Conservation (phyloP, 257 asterid genomes). For the Galeopsis tetrahit region DNA sequence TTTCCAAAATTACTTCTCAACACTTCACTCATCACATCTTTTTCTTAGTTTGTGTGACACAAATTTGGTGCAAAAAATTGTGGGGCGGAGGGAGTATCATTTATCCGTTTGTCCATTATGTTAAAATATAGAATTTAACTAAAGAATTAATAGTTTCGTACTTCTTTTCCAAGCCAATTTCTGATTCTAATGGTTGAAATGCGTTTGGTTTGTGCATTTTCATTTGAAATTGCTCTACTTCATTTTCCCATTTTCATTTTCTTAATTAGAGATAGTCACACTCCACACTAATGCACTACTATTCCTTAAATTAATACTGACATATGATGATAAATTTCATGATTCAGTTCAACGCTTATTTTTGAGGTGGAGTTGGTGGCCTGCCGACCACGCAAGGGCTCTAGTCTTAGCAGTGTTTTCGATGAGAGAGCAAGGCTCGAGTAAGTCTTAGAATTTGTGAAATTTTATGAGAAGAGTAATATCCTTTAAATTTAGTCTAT, state of each 20-base stretch:
- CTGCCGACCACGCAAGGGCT: conserved; percentile 94
- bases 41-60: no score
- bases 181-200: conserved; percentile 1
- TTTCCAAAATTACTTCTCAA: no score
- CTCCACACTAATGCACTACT: background rate
- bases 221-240: background rate
- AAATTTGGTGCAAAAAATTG: no score
- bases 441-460: conserved; percentile 51
- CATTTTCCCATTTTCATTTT: background rate
- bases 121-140: background rate
- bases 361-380: conserved; percentile 97
- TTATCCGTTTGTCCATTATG: background rate
- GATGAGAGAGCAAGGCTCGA: conserved; percentile 94
- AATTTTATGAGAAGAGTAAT: background rate
- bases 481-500: background rate
- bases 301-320: background rate
- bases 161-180: background rate
- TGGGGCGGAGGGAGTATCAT: background rate
- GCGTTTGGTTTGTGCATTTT: background rate
- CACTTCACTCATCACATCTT: no score
- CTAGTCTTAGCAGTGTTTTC: conserved; percentile 82
- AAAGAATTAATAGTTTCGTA: background rate
- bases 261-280: background rate
- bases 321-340: conserved; percentile 22
- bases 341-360: conserved; percentile 80